Evolutionary conservation across 352 stramenopile genomes (phyloP).

Genomic region (Aphanomyces euteiches): DNA sequence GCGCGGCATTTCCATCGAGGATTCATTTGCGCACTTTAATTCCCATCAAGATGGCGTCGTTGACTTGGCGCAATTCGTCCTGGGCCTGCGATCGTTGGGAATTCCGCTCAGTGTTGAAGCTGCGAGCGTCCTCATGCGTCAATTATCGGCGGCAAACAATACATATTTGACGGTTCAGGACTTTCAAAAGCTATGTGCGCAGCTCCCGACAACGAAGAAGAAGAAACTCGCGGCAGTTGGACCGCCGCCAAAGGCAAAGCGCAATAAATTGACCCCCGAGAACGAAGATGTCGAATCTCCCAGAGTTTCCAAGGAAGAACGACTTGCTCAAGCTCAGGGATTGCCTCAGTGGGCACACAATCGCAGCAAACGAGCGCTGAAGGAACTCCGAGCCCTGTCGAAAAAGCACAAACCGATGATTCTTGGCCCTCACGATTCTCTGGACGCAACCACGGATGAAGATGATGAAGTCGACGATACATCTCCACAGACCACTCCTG

Average conservation of each 20-base stretch:
- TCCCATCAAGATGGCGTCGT: conserved; percentile 15
- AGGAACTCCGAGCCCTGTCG: conserved; percentile 47
- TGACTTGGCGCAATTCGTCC: conserved; percentile 25
- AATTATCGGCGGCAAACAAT: conserved; percentile 21
- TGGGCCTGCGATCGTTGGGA: conserved; percentile 20
- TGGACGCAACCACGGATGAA: not conserved
- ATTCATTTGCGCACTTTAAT: conserved; percentile 28
- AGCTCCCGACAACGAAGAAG: not conserved
- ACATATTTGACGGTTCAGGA: conserved; percentile 19
- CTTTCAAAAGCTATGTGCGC: conserved; percentile 20
- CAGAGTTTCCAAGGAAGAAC: not conserved
- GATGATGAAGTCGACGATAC: conserved; percentile 1
- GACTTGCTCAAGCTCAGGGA: conserved; percentile 17
- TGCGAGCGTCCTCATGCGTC: conserved; percentile 17
- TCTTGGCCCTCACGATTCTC: not conserved
- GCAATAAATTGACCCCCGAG: not conserved
- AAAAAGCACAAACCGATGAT: conserved; percentile 27
- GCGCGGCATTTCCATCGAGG: conserved; percentile 25
- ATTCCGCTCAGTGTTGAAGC: conserved; percentile 25
- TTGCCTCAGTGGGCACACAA: conserved; percentile 56
- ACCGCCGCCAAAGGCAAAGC: not conserved
- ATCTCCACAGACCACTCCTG: not conserved
- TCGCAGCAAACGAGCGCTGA: conserved; percentile 61
- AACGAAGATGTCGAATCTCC: not conserved
- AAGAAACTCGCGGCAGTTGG: not conserved